phyloP scores from a whole-genome alignment of 805 yeast species.

The Yarrowia yakushimensis region DNA sequence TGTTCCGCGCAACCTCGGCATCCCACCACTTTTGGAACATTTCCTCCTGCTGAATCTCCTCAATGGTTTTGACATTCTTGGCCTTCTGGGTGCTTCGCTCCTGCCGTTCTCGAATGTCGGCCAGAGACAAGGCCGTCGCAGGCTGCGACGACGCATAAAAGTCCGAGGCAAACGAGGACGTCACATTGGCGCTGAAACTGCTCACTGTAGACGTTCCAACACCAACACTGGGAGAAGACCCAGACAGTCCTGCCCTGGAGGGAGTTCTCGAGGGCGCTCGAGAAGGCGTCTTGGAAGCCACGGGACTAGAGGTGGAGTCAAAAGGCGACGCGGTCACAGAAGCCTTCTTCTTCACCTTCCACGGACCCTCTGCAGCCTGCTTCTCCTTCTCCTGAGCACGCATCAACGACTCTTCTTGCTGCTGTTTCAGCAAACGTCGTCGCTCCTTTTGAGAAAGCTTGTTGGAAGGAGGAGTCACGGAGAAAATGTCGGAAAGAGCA shows the following conservation, averaged over 20 bases:
- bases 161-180: not conserved
- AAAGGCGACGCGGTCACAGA: not conserved
- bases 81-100: slow-evolving; percentile 42
- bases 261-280: not conserved
- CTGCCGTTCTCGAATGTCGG: slow-evolving; percentile 41
- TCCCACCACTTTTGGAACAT: slow-evolving; percentile 89
- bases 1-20: slow-evolving; percentile 45
- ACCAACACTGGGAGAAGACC: not conserved
- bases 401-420: slow-evolving; percentile 24
- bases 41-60: slow-evolving; percentile 75
- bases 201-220: not conserved
- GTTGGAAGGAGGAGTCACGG: slow-evolving; percentile 34
- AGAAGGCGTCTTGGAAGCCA: not conserved
- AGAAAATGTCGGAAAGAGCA: not conserved
- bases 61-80: slow-evolving; percentile 46
- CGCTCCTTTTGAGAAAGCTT: slow-evolving; percentile 61
- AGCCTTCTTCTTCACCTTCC: slow-evolving; percentile 22
- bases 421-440: slow-evolving; percentile 42
- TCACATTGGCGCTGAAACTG: not conserved
- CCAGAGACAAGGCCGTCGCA: slow-evolving; percentile 23
- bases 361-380: slow-evolving; percentile 7
- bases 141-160: slow-evolving; percentile 2
- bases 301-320: not conserved
- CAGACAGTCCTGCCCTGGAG: not conserved
- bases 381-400: slow-evolving; percentile 11